These are phyloP conservation scores for Naganishia antarctica DNA, from an alignment of 768 basidiomycete species.

Conservation along the genomic window DNA sequence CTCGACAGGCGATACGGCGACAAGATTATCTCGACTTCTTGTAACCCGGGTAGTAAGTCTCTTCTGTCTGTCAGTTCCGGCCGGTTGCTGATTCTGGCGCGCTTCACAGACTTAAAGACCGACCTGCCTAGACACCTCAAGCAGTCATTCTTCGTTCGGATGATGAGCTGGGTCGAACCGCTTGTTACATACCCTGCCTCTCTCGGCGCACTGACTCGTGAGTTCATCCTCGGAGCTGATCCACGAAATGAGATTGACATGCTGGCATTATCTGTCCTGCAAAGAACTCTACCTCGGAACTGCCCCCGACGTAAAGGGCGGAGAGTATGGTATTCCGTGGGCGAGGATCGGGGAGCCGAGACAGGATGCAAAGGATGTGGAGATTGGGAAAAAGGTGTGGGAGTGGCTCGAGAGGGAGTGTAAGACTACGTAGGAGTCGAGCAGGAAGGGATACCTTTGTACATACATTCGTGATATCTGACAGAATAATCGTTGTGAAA, in stretches of 20 bases:
- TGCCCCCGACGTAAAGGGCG: conserved; percentile 7
- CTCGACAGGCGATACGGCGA: conserved; percentile 26
- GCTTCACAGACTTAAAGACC: conserved; percentile 24
- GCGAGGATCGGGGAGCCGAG: conserved; percentile 15
- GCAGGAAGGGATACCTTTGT: too few relatives aligned
- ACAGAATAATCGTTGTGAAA: too few relatives aligned
- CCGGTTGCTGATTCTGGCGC: neutral
- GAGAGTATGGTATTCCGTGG: conserved; percentile 21
- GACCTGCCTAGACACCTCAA: conserved; percentile 29
- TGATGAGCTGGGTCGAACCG: conserved; percentile 13
- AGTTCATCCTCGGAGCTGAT: neutral
- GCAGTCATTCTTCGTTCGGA: conserved; percentile 22
- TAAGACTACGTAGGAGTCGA: too few relatives aligned
- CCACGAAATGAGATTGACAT: too few relatives aligned
- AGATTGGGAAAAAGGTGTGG: conserved; percentile 2
- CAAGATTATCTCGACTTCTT: conserved; percentile 27
- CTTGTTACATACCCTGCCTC: conserved; percentile 24
- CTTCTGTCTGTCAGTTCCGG: neutral
- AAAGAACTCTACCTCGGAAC: conserved; percentile 20
- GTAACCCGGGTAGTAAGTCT: conserved; percentile 33
- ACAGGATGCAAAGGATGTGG: conserved; percentile 13
- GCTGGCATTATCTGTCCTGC: neutral
- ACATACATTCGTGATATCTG: too few relatives aligned
- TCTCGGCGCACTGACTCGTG: conserved; percentile 32
- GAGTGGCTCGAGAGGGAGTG: conserved; percentile 19